Evolutionary conservation across 148 eudicot species (phyloP), one percentile per base, ranked within the genome.

Genomic region (Polygonum aviculare): DNA sequence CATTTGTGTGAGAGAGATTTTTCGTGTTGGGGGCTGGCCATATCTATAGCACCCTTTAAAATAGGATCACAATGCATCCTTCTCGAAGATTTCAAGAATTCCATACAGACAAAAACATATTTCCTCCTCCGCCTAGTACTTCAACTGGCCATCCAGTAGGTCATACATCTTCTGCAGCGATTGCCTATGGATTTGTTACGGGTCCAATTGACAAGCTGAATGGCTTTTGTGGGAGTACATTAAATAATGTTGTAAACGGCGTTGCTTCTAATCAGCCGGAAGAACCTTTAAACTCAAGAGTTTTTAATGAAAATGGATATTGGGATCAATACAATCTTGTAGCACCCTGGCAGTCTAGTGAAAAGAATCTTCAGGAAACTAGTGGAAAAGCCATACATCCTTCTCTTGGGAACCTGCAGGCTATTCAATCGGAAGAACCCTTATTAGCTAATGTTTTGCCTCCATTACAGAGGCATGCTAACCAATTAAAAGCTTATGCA

Each of bases 341-440:
- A 35, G 79, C 80, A 55, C 36, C 79, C 15, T 26, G 79, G 78
- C 70, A 72, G 62, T 62, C 76, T 72, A 39, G 38, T 79, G 72
- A 78, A 74, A 80, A 73, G 83, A 82, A 69, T 72, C 72, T 35
- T 18, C 26, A 45, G 74, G 79, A 75, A 47, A 75, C 57, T 52
- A 76, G 60, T 26, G 74, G 69, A 35, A 75, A 74, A 63, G 12
- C 72, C 35, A 74, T 52, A 63, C 75, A 73, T 76, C 47, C 82
- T 78, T 84, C 84, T 82, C 81, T 74, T 36, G 52, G 78, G 78
- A 76, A 80, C 76, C 51, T 76, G 77, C 85, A 75, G 72, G 79
- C 82, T 78, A 72, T 40, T 21, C 73, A 67, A 36, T 57, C 63
- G 65, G 78, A 80, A 63, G 76, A 73, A 62, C 51, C 80, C 21